A percentile compares a stretch with the other conserved stretches of the same genome.
These are phyloP conservation scores for Citrus glauca DNA, from an alignment of 345 rosid genomes.

Conservation along the genomic window DNA sequence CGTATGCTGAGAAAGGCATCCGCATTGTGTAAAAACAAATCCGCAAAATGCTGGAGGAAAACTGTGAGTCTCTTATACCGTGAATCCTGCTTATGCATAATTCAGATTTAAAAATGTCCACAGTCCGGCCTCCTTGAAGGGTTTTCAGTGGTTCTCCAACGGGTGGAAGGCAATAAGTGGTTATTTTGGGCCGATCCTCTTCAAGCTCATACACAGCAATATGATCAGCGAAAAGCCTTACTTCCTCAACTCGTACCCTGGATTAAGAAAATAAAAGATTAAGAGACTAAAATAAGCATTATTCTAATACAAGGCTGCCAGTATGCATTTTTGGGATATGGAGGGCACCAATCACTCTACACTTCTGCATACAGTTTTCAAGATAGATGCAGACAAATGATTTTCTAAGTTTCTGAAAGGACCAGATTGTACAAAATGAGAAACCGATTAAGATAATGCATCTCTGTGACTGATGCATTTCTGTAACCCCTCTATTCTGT, in stretches of 20 bases:
- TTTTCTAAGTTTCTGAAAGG: not conserved
- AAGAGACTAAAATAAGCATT: slow-evolving; percentile 6
- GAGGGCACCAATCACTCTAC: not conserved
- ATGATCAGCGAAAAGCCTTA: slow-evolving; percentile 68
- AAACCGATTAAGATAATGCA: not conserved
- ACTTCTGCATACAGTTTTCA: not conserved
- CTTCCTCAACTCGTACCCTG: slow-evolving; percentile 78
- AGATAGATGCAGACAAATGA: not conserved
- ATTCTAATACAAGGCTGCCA: not conserved
- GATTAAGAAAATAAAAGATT: not conserved
- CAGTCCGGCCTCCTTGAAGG: slow-evolving; percentile 52
- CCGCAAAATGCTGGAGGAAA: slow-evolving; percentile 65
- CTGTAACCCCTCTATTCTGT: not conserved
- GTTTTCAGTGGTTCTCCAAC: slow-evolving; percentile 55
- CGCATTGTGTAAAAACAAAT: slow-evolving; percentile 71
- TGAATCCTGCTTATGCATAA: slow-evolving; percentile 35
- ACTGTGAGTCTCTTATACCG: slow-evolving; percentile 47
- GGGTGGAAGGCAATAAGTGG: slow-evolving; percentile 59
- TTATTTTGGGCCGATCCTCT: slow-evolving; percentile 61
- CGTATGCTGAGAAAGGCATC: slow-evolving; percentile 70
- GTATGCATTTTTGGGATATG: not conserved
- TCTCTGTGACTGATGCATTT: not conserved
- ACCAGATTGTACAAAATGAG: not conserved
- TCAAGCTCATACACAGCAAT: slow-evolving; percentile 76
- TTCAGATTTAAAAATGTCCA: slow-evolving; percentile 65